Base-by-base conservation (phyloP, 2,329 filamentous ascomycete species). In the Aspergillus chevalieri region DNA sequence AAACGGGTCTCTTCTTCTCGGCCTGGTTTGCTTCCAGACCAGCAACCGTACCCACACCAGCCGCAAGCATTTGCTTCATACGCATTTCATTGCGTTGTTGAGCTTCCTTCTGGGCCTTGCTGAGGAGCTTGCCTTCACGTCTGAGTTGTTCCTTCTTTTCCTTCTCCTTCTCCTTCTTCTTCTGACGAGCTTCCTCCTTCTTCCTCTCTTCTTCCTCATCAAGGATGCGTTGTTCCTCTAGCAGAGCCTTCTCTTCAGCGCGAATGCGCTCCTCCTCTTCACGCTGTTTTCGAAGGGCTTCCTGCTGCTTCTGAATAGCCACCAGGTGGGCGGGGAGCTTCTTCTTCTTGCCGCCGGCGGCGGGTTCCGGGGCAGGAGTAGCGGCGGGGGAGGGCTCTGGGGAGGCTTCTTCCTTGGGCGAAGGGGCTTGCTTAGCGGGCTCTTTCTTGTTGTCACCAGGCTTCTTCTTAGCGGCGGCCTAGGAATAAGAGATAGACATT, bases 401-500 rank as follows among this genome's bases (percentile, higher is more conserved):
- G 12, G 43, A 28, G 21, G 43, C 26, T 14, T 45, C 43, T 34
- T 36, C 26, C 15, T 45, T 45, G n/a, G 43, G 26, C 28, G n/a
- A 14, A 45, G 43, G 7, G 15, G 28, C 26, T 33, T 26, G 43
- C 4, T 57, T 58, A 12, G 48, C 26, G 22, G 57, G 54, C 41
- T 57, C 44, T 12, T 50, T 34, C 48, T 57, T 44, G 36, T 48
- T 50, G 47, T 69, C 71, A 21, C 8, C 72, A 12, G 73, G 63
- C 26, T 78, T 73, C 75, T 93, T 95, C 79, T 95, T 95, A 76
- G 91, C 89, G 24, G 87, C 84, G 57, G 89, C 89, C 85, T 87
- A 59, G 52, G 51, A 22, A 41, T 41, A n/a, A n/a, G n/a, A 22
- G 43, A 47, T 43, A 42, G 1, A 26, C n/a, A 43, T 39, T 39